Percentiles rank a stretch among this genome's conserved stretches.
Evolutionary conservation across 2,329 filamentous ascomycete species (phyloP).

Genomic region (Colletotrichum shisoi): DNA sequence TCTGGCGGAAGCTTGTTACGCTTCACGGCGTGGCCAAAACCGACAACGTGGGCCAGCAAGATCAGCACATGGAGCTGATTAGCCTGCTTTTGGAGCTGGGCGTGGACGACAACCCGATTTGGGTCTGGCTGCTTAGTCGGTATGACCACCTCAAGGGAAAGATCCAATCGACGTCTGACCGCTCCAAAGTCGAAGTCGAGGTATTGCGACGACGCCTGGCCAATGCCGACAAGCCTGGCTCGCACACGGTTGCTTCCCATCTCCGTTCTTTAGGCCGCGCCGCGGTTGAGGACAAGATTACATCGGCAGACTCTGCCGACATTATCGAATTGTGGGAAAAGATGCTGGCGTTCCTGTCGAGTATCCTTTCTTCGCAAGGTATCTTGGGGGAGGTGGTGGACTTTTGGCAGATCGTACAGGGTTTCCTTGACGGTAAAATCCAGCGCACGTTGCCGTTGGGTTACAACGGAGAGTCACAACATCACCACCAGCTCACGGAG

Average conservation of each 20-base stretch:
- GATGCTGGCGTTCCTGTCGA: conserved; percentile 75
- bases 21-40: conserved; percentile 66
- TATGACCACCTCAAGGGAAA: conserved; percentile 90
- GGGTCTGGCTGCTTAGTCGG: conserved; percentile 90
- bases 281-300: conserved; percentile 65
- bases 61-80: conserved; percentile 91
- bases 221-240: conserved; percentile 73
- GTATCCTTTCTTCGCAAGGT: conserved; percentile 78
- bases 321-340: conserved; percentile 94
- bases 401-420: conserved; percentile 91
- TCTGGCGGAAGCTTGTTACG: conserved; percentile 82
- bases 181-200: conserved; percentile 91
- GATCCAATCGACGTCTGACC: conserved; percentile 80
- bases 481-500: conserved; percentile 80
- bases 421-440: conserved; percentile 86
- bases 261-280: conserved; percentile 77
- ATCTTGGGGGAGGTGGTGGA: conserved; percentile 88
- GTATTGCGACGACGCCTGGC: conserved; percentile 84
- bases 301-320: conserved; percentile 77
- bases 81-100: conserved; percentile 88
- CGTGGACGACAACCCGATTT: conserved; percentile 94
- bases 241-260: conserved; percentile 75
- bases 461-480: conserved; percentile 79
- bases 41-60: conserved; percentile 66
- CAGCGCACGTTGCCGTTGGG: conserved; percentile 81